These are phyloP conservation scores for Cochlearia excelsa DNA, from an alignment of 345 rosid species.

Conservation along the genomic window DNA sequence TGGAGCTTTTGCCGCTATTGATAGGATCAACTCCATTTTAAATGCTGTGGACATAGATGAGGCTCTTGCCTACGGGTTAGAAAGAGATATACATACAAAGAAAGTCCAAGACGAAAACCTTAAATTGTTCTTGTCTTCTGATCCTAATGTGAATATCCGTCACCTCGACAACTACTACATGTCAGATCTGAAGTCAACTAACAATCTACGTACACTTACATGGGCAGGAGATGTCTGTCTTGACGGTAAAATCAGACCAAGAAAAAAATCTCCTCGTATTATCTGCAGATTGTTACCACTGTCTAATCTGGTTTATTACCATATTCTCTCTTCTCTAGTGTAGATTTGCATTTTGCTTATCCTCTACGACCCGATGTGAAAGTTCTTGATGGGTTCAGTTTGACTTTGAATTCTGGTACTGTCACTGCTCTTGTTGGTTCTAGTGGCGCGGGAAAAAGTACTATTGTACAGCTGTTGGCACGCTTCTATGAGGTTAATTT, in stretches of 20 bases:
- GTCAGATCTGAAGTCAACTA: slow-evolving; percentile 65
- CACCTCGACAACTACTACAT: slow-evolving; percentile 52
- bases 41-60: slow-evolving; percentile 75
- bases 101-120: slow-evolving; percentile 49
- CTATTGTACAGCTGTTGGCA: slow-evolving; percentile 87
- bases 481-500: slow-evolving; percentile 82
- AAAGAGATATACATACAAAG: slow-evolving; percentile 68
- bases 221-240: slow-evolving; percentile 88
- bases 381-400: slow-evolving; percentile 66
- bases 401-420: slow-evolving; percentile 71
- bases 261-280: background rate
- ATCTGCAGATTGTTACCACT: background rate
- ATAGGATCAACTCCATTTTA: slow-evolving; percentile 80
- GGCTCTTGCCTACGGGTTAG: slow-evolving; percentile 88
- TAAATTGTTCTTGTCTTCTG: slow-evolving; percentile 55
- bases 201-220: slow-evolving; percentile 54
- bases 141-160: slow-evolving; percentile 42
- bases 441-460: slow-evolving; percentile 98
- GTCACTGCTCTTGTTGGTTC: slow-evolving; percentile 93
- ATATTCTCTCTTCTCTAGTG: slow-evolving; percentile 32
- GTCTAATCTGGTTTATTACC: background rate
- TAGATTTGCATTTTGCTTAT: slow-evolving; percentile 86
- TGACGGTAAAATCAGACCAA: slow-evolving; percentile 52
- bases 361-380: slow-evolving; percentile 79
- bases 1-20: slow-evolving; percentile 79